Conservation (phyloP, 768 basidiomycete genomes). For the Phanerochaete sordida region DNA sequence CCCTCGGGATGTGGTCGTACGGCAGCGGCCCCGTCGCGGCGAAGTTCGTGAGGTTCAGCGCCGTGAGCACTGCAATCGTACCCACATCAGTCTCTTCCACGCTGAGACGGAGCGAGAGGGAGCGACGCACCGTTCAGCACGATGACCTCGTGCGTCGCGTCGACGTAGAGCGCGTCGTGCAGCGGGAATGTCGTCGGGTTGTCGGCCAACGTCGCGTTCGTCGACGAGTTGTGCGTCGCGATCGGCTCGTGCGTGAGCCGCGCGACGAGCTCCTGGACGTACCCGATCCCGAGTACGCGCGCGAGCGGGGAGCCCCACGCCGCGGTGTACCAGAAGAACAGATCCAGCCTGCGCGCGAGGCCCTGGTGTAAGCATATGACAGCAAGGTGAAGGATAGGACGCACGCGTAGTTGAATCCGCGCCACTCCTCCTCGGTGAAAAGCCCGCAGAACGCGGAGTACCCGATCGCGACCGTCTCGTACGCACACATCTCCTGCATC, state of each 20-base stretch:
- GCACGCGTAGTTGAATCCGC: constrained; percentile 84
- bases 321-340: constrained; percentile 72
- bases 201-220: constrained; percentile 78
- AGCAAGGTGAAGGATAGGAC: constrained; percentile 22
- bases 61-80: constrained; percentile 62
- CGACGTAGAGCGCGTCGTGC: constrained; percentile 72
- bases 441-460: constrained; percentile 92
- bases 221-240: constrained; percentile 69
- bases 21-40: constrained; percentile 74
- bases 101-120: neutral
- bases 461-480: constrained; percentile 93
- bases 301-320: constrained; percentile 82
- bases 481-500: constrained; percentile 82
- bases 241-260: constrained; percentile 81
- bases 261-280: constrained; percentile 78
- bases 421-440: constrained; percentile 92
- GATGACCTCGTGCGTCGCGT: constrained; percentile 91
- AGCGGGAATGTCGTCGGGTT: constrained; percentile 69
- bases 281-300: constrained; percentile 74
- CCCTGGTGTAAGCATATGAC: neutral
- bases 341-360: constrained; percentile 59
- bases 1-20: constrained; percentile 60
- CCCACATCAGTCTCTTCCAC: constrained; percentile 1
- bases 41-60: constrained; percentile 77
- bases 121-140: constrained; percentile 63